Evolutionary conservation across 2,329 filamentous ascomycete species (phyloP).

Genomic region (Paracoccidioides brasiliensis): DNA sequence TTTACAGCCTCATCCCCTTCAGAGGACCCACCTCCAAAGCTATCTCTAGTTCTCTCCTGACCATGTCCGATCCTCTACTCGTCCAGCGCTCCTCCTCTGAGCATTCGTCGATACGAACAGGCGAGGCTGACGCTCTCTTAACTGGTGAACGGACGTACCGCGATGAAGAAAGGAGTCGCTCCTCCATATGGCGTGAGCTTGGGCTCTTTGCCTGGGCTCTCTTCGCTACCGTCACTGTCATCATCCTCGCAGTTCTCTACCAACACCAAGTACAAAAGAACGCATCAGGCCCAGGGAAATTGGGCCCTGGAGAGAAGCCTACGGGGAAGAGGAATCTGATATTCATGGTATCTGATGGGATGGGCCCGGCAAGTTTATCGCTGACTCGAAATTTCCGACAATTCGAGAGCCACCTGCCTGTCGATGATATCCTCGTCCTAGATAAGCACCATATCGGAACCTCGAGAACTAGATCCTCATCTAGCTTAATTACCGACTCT

Average conservation of each 20-base stretch:
- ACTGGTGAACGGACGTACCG: slow-evolving; percentile 38
- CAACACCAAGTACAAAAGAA: slow-evolving; percentile 43
- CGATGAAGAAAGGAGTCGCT: slow-evolving; percentile 26
- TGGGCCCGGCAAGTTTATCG: slow-evolving; percentile 85
- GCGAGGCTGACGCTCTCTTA: slow-evolving; percentile 49
- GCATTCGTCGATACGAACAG: slow-evolving; percentile 41
- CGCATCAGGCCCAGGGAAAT: slow-evolving; percentile 18
- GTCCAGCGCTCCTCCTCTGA: slow-evolving; percentile 44
- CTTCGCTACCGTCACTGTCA: slow-evolving; percentile 62
- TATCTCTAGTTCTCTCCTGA: not conserved
- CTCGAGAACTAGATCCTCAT: slow-evolving; percentile 72
- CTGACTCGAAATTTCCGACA: slow-evolving; percentile 81
- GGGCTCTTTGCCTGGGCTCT: slow-evolving; percentile 72
- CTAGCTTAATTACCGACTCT: slow-evolving; percentile 81
- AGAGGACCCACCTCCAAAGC: not conserved
- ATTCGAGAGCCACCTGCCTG: slow-evolving; percentile 57
- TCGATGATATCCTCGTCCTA: slow-evolving; percentile 61
- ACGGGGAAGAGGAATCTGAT: slow-evolving; percentile 77
- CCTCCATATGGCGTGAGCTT: slow-evolving; percentile 54
- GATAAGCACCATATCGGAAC: slow-evolving; percentile 85
- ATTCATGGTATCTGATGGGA: slow-evolving; percentile 98
- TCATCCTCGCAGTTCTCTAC: slow-evolving; percentile 69
- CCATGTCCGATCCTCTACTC: slow-evolving; percentile 39
- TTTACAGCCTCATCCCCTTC: not conserved
- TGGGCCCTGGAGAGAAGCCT: slow-evolving; percentile 31